phyloP scores from a whole-genome alignment of 176 grass and related monocot species.

The Triticum timopheevii region DNA sequence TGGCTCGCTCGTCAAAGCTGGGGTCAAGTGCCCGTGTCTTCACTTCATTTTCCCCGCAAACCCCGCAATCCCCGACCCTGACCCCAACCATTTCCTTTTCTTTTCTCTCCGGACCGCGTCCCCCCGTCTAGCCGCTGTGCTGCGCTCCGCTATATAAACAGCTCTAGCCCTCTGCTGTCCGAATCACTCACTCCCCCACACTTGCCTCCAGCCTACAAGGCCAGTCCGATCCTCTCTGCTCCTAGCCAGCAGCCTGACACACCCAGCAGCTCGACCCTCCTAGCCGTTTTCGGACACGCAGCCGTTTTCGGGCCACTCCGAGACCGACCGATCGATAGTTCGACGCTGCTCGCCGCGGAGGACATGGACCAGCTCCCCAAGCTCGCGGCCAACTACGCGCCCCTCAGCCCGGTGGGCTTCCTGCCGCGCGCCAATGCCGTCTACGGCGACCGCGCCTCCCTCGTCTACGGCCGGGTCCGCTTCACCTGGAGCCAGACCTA shows the following conservation, averaged over 20 bases:
- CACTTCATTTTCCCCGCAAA: slow-evolving; percentile 41
- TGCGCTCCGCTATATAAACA: slow-evolving; percentile 32
- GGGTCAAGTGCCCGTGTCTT: slow-evolving; percentile 41
- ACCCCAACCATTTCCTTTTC: neutral
- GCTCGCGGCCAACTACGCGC: slow-evolving; percentile 51
- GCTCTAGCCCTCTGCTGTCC: neutral
- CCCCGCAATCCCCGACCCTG: neutral
- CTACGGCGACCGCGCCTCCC: slow-evolving; percentile 62
- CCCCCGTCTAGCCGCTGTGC: neutral
- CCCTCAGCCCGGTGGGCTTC: slow-evolving; percentile 64
- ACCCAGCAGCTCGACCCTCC: neutral
- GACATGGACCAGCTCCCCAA: slow-evolving; percentile 60
- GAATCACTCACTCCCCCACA: neutral
- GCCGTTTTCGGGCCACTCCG: too few species aligned
- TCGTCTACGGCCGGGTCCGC: slow-evolving; percentile 44
- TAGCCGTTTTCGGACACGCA: neutral
- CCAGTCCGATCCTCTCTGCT: neutral
- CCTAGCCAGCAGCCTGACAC: too few species aligned
- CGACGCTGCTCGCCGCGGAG: too few species aligned
- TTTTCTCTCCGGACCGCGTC: neutral
- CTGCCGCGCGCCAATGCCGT: slow-evolving; percentile 63
- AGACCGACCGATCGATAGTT: too few species aligned
- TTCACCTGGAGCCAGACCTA: slow-evolving; percentile 66
- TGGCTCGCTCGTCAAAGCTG: neutral
- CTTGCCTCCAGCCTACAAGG: neutral